Conservation (phyloP, 257 asterid genomes). For the Mitragyna speciosa region DNA sequence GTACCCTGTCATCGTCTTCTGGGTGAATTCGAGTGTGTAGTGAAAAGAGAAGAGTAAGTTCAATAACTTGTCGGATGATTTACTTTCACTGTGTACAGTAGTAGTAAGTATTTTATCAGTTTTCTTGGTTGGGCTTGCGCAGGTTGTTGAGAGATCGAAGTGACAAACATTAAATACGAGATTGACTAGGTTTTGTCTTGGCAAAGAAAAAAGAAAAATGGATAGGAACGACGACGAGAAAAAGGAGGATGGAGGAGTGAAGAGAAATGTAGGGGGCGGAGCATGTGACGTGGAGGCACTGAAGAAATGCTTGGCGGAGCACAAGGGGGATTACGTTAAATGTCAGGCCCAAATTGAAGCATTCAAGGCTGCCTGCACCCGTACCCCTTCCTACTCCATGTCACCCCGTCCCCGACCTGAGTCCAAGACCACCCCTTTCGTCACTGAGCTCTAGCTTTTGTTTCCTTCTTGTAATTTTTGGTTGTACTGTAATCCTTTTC, state of each 20-base stretch:
- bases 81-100: too few relatives aligned
- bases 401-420: not conserved
- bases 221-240: not conserved
- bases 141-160: too few relatives aligned
- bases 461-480: too few relatives aligned
- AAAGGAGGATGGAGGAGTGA: not conserved
- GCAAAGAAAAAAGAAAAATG: too few relatives aligned
- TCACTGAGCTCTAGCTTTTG: not conserved
- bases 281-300: not conserved
- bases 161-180: too few relatives aligned
- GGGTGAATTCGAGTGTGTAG: too few relatives aligned
- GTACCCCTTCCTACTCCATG: not conserved
- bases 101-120: too few relatives aligned
- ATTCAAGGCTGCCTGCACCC: not conserved
- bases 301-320: constrained; percentile 1
- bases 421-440: not conserved
- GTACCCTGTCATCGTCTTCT: too few relatives aligned
- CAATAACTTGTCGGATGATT: too few relatives aligned
- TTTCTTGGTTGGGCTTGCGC: too few relatives aligned
- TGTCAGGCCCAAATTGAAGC: not conserved
- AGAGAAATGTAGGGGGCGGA: not conserved
- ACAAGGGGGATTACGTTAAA: not conserved
- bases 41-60: too few relatives aligned
- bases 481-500: too few relatives aligned
- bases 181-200: not conserved